A percentile compares a stretch with the other conserved stretches of the same genome.
Evolutionary conservation across 2,329 filamentous ascomycete genomes (phyloP).

Genomic region (Ophiocordyceps camponoti-rufipedis): DNA sequence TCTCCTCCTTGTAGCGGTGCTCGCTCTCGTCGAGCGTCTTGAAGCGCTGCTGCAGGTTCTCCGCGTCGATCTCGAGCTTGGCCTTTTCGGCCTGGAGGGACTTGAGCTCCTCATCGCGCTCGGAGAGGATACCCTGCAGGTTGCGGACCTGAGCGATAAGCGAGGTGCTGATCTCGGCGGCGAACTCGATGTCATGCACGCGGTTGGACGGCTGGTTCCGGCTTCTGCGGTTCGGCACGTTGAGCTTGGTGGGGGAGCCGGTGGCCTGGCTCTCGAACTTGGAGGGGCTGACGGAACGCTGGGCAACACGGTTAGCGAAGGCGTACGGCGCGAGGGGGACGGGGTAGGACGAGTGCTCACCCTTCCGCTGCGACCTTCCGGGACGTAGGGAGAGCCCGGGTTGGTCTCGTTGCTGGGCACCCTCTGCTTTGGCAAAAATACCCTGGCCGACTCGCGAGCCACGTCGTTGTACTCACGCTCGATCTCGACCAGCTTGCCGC

Average conservation of each 20-base stretch:
- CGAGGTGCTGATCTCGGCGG: conserved; percentile 93
- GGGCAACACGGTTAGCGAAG: conserved; percentile 3
- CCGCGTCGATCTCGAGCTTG: conserved; percentile 64
- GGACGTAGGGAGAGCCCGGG: conserved; percentile 31
- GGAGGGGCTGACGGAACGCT: conserved; percentile 55
- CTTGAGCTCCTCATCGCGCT: conserved; percentile 76
- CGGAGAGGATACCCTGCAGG: conserved; percentile 64
- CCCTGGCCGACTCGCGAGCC: conserved; percentile 72
- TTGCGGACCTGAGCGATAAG: conserved; percentile 87
- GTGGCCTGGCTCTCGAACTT: conserved; percentile 74
- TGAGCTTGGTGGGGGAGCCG: conserved; percentile 76
- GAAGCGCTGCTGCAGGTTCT: conserved; percentile 62
- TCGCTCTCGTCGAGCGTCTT: conserved; percentile 82
- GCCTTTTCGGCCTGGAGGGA: conserved; percentile 57
- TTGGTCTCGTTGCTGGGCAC: conserved; percentile 50
- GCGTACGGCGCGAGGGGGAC: not conserved
- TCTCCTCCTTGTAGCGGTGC: conserved; percentile 92
- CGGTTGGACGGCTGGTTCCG: conserved; percentile 78
- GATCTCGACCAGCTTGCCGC: conserved; percentile 65
- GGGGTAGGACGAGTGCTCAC: conserved; percentile 19
- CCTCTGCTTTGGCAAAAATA: conserved; percentile 72
- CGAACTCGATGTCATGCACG: conserved; percentile 92
- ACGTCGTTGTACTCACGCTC: conserved; percentile 94
- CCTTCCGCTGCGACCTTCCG: conserved; percentile 31
- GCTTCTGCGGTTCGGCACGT: conserved; percentile 70